Evolutionary conservation across 768 basidiomycete genomes (phyloP).

Genomic region (Leucosporidium creatinivorum): DNA sequence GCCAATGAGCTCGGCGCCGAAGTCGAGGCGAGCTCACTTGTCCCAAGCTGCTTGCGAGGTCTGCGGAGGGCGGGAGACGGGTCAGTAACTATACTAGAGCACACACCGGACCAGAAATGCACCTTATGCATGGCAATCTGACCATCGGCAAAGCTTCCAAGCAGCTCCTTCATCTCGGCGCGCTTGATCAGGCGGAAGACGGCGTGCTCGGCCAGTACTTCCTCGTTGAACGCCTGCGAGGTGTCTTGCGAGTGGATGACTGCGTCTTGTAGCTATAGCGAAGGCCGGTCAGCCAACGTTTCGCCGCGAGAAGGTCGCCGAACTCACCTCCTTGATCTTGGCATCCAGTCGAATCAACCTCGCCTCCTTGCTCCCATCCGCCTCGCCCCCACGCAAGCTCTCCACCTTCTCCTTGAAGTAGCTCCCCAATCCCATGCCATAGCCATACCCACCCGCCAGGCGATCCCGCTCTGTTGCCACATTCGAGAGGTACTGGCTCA

Average conservation of each 20-base stretch:
- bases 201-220: constrained; percentile 82
- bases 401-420: constrained; percentile 92
- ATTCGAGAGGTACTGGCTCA: constrained; percentile 88
- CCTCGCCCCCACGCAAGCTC: constrained; percentile 81
- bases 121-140: constrained; percentile 78
- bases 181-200: constrained; percentile 86
- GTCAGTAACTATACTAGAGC: too few species aligned
- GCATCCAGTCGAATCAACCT: constrained; percentile 84
- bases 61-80: too few species aligned
- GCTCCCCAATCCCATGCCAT: constrained; percentile 62
- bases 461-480: constrained; percentile 88
- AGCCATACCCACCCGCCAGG: constrained; percentile 78
- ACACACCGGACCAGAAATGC: not conserved
- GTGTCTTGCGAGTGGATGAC: constrained; percentile 6
- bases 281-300: not conserved
- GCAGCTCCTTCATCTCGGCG: constrained; percentile 93
- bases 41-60: not conserved
- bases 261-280: not conserved
- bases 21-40: not conserved
- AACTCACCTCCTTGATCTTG: constrained; percentile 85
- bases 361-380: constrained; percentile 84
- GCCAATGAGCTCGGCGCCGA: not conserved
- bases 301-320: not conserved
- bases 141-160: constrained; percentile 80
- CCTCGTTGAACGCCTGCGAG: constrained; percentile 82